These are phyloP conservation scores for Articulospora tetracladia DNA, from an alignment of 495 filamentous ascomycete species.

Conservation along the genomic window DNA sequence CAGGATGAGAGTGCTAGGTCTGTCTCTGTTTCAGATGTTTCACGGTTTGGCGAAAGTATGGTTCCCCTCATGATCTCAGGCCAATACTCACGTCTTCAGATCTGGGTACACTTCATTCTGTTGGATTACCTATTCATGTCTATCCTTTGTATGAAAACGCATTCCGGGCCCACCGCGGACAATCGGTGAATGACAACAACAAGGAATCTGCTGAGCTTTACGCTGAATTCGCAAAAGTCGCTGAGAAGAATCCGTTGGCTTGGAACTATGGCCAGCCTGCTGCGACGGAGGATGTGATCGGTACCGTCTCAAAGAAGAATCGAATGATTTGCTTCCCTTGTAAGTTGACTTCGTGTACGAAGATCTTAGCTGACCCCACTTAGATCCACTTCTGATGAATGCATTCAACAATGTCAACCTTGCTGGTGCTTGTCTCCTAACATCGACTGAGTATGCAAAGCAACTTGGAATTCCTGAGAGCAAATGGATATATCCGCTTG, in stretches of 20 bases:
- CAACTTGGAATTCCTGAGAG: conserved; percentile 44
- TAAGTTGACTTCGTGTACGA: conserved; percentile 15
- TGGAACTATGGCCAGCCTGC: conserved; percentile 42
- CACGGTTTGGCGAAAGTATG: conserved; percentile 32
- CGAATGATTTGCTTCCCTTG: conserved; percentile 54
- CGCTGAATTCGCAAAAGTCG: conserved; percentile 43
- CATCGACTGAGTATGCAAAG: conserved; percentile 41
- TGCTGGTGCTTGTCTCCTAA: conserved; percentile 47
- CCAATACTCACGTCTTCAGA: conserved; percentile 13
- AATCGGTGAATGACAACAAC: conserved; percentile 44
- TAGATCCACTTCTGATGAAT: conserved; percentile 60
- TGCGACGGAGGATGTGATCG: conserved; percentile 36
- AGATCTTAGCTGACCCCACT: not conserved
- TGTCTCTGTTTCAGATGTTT: conserved; percentile 34
- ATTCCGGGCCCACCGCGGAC: conserved; percentile 43
- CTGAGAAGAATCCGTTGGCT: conserved; percentile 37
- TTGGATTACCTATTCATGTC: conserved; percentile 49
- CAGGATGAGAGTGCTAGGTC: conserved; percentile 29
- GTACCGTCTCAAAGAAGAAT: conserved; percentile 42
- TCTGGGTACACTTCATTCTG: conserved; percentile 40
- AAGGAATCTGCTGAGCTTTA: conserved; percentile 44
- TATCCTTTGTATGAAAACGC: conserved; percentile 53
- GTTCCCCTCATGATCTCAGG: conserved; percentile 1
- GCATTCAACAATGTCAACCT: conserved; percentile 58
- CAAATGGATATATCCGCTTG: conserved; percentile 53